Conservation (phyloP, 805 yeast genomes). For the Candida piceae region DNA sequence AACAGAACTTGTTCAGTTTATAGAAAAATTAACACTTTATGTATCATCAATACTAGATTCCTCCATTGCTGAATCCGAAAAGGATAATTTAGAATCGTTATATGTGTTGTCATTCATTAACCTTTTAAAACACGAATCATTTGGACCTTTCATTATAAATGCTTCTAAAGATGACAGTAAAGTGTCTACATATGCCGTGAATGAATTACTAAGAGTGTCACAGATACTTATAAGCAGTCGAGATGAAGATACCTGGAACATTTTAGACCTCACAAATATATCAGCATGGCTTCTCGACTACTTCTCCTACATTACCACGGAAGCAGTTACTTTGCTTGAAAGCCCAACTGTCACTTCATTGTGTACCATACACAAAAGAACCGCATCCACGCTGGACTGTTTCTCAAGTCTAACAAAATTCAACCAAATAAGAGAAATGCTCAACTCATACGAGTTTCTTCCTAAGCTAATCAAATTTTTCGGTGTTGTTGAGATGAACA, state of each 20-base stretch:
- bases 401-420: slow-evolving; percentile 38
- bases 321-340: slow-evolving; percentile 16
- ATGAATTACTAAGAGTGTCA: slow-evolving; percentile 21
- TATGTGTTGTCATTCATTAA: slow-evolving; percentile 22
- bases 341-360: no score
- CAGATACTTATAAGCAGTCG: slow-evolving; percentile 36
- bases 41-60: slow-evolving; percentile 2
- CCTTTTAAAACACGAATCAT: slow-evolving; percentile 30
- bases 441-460: slow-evolving; percentile 37
- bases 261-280: slow-evolving; percentile 32
- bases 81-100: slow-evolving; percentile 13
- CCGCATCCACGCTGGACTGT: slow-evolving; percentile 33
- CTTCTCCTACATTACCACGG: slow-evolving; percentile 18
- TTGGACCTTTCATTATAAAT: slow-evolving; percentile 22
- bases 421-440: slow-evolving; percentile 35
- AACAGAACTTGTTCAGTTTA: slow-evolving; percentile 3
- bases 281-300: slow-evolving; percentile 38
- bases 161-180: slow-evolving; percentile 1
- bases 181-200: slow-evolving; percentile 3
- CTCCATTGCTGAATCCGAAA: slow-evolving; percentile 12
- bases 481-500: slow-evolving; percentile 36
- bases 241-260: slow-evolving; percentile 37
- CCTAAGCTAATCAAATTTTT: slow-evolving; percentile 33
- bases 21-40: background rate
- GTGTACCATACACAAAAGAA: no score